Percentiles rank a stretch among this genome's conserved stretches.
Conservation (phyloP, 805 yeast genomes). For the Kregervanrija fluxuum region DNA sequence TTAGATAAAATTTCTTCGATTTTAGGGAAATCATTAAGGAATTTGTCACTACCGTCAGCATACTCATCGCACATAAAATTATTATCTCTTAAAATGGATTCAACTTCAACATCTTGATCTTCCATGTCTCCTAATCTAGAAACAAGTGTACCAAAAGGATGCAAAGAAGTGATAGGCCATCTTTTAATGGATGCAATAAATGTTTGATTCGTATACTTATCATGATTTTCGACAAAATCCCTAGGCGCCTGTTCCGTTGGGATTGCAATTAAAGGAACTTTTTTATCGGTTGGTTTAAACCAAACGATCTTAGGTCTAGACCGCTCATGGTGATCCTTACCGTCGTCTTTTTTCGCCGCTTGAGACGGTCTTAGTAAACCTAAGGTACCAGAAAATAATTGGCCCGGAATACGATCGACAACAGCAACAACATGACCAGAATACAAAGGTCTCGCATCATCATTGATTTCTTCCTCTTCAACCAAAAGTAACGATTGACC, state of each 20-base stretch:
- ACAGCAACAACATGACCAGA: constrained; percentile 99
- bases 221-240: constrained; percentile 91
- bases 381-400: constrained; percentile 87
- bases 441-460: constrained; percentile 85
- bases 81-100: constrained; percentile 82
- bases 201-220: constrained; percentile 67
- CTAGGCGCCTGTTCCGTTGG: constrained; percentile 98
- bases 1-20: constrained; percentile 26
- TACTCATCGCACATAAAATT: constrained; percentile 79
- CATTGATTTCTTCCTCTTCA: constrained; percentile 93
- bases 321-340: constrained; percentile 25
- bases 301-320: constrained; percentile 89
- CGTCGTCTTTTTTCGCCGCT: constrained; percentile 63
- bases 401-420: constrained; percentile 95
- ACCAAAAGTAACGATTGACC: constrained; percentile 88
- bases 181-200: constrained; percentile 95
- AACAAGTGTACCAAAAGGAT: constrained; percentile 93
- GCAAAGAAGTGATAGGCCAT: constrained; percentile 98
- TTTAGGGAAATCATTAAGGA: constrained; percentile 34
- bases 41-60: constrained; percentile 34
- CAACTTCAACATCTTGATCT: constrained; percentile 72
- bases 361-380: constrained; percentile 95
- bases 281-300: constrained; percentile 98
- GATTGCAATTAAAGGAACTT: constrained; percentile 95
- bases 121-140: constrained; percentile 79